These are phyloP conservation scores for Sporodiniella umbellata DNA, from an alignment of 371 early-diverging fungal genomes.

Conservation along the genomic window DNA sequence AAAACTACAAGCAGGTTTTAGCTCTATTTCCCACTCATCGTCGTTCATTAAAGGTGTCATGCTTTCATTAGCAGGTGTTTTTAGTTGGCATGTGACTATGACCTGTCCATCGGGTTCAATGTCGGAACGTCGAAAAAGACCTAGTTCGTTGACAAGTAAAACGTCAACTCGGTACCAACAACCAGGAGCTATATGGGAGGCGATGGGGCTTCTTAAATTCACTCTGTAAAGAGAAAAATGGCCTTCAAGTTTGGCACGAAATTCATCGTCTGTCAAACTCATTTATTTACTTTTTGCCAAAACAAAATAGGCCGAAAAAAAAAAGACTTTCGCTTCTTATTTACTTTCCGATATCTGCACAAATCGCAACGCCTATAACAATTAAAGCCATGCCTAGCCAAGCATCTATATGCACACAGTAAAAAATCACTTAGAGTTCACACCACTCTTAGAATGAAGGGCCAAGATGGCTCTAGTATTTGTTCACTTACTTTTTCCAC, in stretches of 20 bases:
- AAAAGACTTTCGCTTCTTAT: not conserved
- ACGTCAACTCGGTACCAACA: slow-evolving; percentile 44
- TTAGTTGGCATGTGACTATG: slow-evolving; percentile 18
- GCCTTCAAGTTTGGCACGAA: slow-evolving; percentile 34
- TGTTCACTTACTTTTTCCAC: slow-evolving; percentile 45
- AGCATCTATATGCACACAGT: slow-evolving; percentile 29
- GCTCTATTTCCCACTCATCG: slow-evolving; percentile 7
- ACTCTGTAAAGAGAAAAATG: slow-evolving; percentile 49
- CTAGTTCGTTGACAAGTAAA: slow-evolving; percentile 40
- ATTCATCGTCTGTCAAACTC: slow-evolving; percentile 33
- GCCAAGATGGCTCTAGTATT: no score
- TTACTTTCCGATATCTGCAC: slow-evolving; percentile 46
- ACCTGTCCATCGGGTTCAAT: slow-evolving; percentile 35
- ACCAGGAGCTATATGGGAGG: slow-evolving; percentile 12
- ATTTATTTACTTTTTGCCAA: slow-evolving; percentile 1
- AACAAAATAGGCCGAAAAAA: not conserved
- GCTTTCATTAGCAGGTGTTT: slow-evolving; percentile 2
- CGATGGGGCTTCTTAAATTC: slow-evolving; percentile 33
- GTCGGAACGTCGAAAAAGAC: slow-evolving; percentile 38
- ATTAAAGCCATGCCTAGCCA: slow-evolving; percentile 68
- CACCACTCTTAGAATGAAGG: no score
- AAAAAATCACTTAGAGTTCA: no score
- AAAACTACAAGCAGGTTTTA: slow-evolving; percentile 11
- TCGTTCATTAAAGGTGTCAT: slow-evolving; percentile 12
- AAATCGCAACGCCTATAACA: slow-evolving; percentile 63